Base-by-base conservation (phyloP, 345 rosid genomes). In the Capsella bursapastoris region DNA sequence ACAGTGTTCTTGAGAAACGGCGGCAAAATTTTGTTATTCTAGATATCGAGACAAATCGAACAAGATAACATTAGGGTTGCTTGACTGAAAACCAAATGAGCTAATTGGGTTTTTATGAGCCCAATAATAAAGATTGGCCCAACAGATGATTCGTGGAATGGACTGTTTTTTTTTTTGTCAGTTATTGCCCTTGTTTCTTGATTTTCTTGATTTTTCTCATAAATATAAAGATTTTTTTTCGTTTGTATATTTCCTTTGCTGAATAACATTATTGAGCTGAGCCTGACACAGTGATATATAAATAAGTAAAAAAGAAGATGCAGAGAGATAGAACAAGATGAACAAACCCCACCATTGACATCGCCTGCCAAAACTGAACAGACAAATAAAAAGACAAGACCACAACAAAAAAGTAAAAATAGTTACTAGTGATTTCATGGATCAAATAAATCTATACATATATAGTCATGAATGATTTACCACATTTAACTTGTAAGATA, bases 331-430 rank as follows among this genome's bases (percentile, higher is more conserved):
- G 40, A 74, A 40, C 66, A 65, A 48, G 72, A 47, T 73, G 71
- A 74, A 38, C 11, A 57, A 58, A 58, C 78, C 72, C 78, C 78
- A 74, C 78, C 60, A 74, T 16, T 57, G 78, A n/a, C 38, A 66
- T 58, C 53, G 58, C 68, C 78, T 67, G 73, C 67, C 72, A 74
- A 74, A 73, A 57, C 43, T 45, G 15, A 57, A 48, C 52, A 37
- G 72, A 47, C 56, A 61, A 13, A 66, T 16, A 37, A 18, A 31
- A 50, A 58, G 78, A 31, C 73, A 68, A 16, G 55, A 44, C 18
- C 66, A 67, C 37, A 58, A 49, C 11, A 57, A 57, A 47, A 47
- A 57, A 57, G 44, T 29, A 45, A 29, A 3, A 6, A 6, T 49
- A 40, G 68, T 67, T 38, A 74, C 56, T 40, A 59, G 47, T 41